Evolutionary conservation across 306 rosid genomes (phyloP), one percentile per base, ranked within the genome.

Genomic region (Carpinus viminea): DNA sequence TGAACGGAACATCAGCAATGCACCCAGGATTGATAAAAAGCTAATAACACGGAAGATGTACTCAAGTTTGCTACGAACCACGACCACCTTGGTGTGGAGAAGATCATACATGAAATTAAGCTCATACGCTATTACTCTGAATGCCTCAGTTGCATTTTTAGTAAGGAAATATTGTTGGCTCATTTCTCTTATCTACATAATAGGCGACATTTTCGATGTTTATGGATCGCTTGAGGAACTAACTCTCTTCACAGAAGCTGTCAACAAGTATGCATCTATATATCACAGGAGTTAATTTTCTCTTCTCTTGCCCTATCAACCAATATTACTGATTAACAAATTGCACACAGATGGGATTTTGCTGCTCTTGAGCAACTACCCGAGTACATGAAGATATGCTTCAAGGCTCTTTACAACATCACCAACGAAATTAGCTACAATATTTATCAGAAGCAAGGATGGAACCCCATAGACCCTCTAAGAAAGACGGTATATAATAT

Each of bases 141-240:
- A 78, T 45, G 86, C 83, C 1, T 53, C 21, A 0, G 8, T 6
- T 0, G 51, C 15, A n/a, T 38, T 16, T 26, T 34, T 45, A 2
- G 21, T 20, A 4, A 46, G 80, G 24, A 83, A 78, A 17, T 45
- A 69, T 1, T 11, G 15, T 28, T 74, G 59, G 51, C 77, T 83
- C 20, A 1, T 6, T 15, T 75, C 41, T 61, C 86, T 90, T 1
- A 48, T 90, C 17, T 92, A 87, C 74, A 66, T 92, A 20, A 80
- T 92, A 45, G 93, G 89, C 43, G 96, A 90, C 59, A 55, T 90
- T 41, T 90, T 87, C 64, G 88, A 92, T 47, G 81, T 79, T 16
- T 18, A 72, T 61, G 89, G 87, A 41, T 87, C 65, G 1, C 70
- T 89, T 12, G 83, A 86, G 20, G 89, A 90, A 43, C 93, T 92